These are phyloP conservation scores for Toxicodendron radicans DNA, from an alignment of 345 rosid genomes.

Conservation along the genomic window DNA sequence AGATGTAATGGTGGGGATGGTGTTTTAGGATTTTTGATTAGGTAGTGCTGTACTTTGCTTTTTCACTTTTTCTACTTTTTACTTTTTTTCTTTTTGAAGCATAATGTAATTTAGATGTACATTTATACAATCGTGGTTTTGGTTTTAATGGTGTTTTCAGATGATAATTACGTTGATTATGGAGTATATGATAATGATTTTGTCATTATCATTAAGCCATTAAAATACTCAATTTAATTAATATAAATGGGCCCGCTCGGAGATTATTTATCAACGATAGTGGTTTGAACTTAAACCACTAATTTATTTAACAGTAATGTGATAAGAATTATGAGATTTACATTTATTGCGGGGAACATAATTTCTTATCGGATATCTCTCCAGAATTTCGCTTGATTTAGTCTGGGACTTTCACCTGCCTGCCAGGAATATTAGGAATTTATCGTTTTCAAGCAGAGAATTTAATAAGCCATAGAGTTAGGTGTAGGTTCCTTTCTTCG, in stretches of 20 bases:
- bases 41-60: constrained; percentile 2
- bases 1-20: constrained; percentile 8
- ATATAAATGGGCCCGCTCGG: too few species aligned
- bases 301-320: too few species aligned
- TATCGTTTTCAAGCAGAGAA: not conserved
- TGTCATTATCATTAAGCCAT: too few species aligned
- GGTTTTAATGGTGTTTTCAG: not conserved
- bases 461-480: not conserved
- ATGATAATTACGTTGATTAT: not conserved
- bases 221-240: too few species aligned
- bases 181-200: too few species aligned
- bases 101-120: constrained; percentile 18
- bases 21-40: constrained; percentile 14
- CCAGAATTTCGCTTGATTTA: too few species aligned
- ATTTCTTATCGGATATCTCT: too few species aligned
- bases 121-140: constrained; percentile 5
- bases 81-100: not conserved
- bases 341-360: too few species aligned
- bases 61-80: not conserved
- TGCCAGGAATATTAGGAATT: not conserved
- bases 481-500: not conserved
- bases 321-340: too few species aligned
- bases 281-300: too few species aligned
- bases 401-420: too few species aligned
- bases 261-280: too few species aligned